Conservation (phyloP, 2,329 filamentous ascomycete genomes). For the Phaeosphaeria sp. region DNA sequence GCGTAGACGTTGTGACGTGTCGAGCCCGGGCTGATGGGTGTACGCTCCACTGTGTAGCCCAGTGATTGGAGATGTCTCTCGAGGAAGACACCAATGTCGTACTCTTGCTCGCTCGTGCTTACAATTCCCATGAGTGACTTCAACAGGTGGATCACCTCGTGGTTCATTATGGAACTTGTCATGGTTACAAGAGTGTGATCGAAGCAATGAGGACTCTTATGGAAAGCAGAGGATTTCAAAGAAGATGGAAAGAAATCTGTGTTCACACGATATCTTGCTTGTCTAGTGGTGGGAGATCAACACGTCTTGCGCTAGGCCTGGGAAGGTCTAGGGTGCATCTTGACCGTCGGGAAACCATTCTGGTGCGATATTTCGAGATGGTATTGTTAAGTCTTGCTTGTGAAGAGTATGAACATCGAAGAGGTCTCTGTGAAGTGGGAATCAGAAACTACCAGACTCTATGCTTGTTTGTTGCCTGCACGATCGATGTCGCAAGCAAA, state of each 20-base stretch:
- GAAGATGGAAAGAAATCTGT: background rate
- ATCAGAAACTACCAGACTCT: background rate
- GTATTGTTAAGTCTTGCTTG: background rate
- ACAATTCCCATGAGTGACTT: background rate
- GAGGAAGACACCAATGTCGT: background rate
- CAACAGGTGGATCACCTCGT: background rate
- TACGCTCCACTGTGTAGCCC: slow-evolving; percentile 1
- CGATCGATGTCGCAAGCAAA: too few species aligned
- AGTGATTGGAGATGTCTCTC: background rate
- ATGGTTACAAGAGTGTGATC: background rate
- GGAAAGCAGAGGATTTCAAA: too few species aligned
- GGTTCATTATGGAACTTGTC: background rate
- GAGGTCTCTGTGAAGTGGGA: background rate
- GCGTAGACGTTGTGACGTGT: slow-evolving; percentile 2
- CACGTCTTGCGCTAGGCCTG: background rate
- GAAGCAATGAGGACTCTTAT: too few species aligned
- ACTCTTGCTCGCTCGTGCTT: slow-evolving; percentile 1
- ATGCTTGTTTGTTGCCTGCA: background rate
- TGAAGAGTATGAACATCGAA: background rate
- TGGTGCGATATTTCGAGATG: background rate
- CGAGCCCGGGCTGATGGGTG: background rate
- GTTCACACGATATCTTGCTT: background rate
- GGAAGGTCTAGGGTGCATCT: background rate
- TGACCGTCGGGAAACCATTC: background rate
- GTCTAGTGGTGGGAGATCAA: background rate